Evolutionary conservation across 1,284 basidiomycete genomes (phyloP), one percentile per base, ranked within the genome.

Genomic region (Polyporus tsugae): DNA sequence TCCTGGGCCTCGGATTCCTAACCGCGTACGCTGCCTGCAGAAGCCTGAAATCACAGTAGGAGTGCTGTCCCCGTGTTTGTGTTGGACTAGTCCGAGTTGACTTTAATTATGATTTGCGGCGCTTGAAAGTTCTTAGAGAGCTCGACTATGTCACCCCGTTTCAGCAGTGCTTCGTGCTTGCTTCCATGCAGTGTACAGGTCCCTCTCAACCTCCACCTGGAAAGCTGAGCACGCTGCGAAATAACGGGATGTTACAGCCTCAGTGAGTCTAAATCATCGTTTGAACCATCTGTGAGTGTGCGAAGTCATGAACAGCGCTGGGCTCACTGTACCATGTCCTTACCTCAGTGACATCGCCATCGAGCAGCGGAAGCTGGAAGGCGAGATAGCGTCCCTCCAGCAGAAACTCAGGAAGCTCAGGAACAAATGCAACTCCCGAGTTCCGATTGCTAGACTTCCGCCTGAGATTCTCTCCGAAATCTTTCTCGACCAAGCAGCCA

Each of bases 391-490:
- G 9, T 55, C 15, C 17, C 29, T 55, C n/a, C 38, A 63, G 29
- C 52, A 19, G 11, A 39, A 41, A 13, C 62, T 63, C 15, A 22
- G 10, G 9, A 53, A 57, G 1, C 52, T 63, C 4, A 63, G 33
- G 53, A 35, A 6, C 22, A 29, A 38, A 11, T 57, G 17, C 25
- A 63, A 63, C 41, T 10, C 53, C 13, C 62, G 58, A 17, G n/a
- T 52, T 17, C 19, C 53, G 4, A 57, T 63, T 17, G 22, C 38
- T 9, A 55, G n/a, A n/a, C 60, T 67, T 7, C 65, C 65, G 17
- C 60, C 60, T n/a, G 65, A 67, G 35, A 62, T 67, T 4, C 49
- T 67, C 22, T 44, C 49, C 17, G 60, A 67, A 53, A 61, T 67
- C 17, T 67, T 67, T 39, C 9, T 62, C 41, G 10, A 13, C 15